A percentile compares a stretch with the other conserved stretches of the same genome.
phyloP scores from a whole-genome alignment of 169 alveolate species.

The Plasmodium coatneyi region DNA sequence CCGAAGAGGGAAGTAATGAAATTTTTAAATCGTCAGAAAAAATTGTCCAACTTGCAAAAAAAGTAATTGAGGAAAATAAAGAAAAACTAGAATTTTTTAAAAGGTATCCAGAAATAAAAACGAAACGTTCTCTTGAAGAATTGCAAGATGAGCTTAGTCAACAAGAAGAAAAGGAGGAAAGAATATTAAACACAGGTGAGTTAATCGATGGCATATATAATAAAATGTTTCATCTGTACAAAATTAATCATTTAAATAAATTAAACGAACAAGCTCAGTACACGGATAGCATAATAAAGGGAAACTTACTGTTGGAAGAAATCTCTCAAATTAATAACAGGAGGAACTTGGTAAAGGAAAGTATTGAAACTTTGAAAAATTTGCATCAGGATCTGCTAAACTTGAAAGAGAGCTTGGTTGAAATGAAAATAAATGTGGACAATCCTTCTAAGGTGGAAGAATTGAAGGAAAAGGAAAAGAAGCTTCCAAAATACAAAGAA shows the following conservation, averaged over 20 bases:
- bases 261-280: not conserved
- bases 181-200: not conserved
- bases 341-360: not conserved
- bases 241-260: not conserved
- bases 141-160: not conserved
- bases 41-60: constrained; percentile 1
- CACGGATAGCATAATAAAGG: not conserved
- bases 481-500: not conserved
- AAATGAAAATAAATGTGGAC: not conserved
- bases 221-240: not conserved
- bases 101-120: constrained; percentile 3
- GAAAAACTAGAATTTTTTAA: not conserved
- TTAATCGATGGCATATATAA: not conserved
- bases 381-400: not conserved
- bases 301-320: constrained; percentile 11
- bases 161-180: not conserved
- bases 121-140: not conserved
- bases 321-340: not conserved
- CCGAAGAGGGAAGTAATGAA: not conserved
- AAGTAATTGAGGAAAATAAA: not conserved
- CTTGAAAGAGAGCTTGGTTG: not conserved
- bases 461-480: not conserved
- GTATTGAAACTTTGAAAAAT: not conserved
- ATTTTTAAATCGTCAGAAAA: not conserved
- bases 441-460: not conserved